Evolutionary conservation across 306 rosid species (phyloP), one percentile per base, ranked within the genome.

Genomic region (Canavalia ensiformis): DNA sequence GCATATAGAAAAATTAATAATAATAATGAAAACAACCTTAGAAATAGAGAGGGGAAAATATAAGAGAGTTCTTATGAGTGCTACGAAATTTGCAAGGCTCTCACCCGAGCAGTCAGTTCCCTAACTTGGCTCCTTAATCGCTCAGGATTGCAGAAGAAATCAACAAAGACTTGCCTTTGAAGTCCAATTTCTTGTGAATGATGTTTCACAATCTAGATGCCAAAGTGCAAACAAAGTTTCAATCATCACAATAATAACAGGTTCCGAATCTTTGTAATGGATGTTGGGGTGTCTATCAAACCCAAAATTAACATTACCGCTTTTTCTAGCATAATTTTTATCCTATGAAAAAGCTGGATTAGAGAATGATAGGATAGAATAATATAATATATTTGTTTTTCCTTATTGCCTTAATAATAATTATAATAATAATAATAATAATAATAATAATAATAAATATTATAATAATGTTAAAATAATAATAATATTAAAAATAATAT

Each of bases 91-190:
- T 95, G 94, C 89, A 93, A 64, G 28, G 97, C 96, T 81, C 99
- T 86, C 85, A 93, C 94, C 47, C 97, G 84, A 0, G 98, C 92
- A 70, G 88, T 91, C 52, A 95, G 87, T 76, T 95, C 98, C 75
- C 98, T 83, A 52, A 95, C 97, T 87, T 89, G 98, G 83, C 80
- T 91, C 90, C 92, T 91, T 83, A 90, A 49, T 8, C 96, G 90
- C 73, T 95, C 99, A 0, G 99, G 94, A 87, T 95, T 93, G 89
- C 98, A 91, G 58, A 95, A 95, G 93, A 95, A 95, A 87, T 95
- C 98, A 8, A 91, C 97, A 2, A 90, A 93, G 50, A 95, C 98
- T 25, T 96, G 84, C 63, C 99, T 88, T 85, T 93, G 99, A 67
- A 91, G 94, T 65, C 90, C 94, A 63, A 89, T 90, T 84, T 93